Evolutionary conservation across 2,329 filamentous ascomycete species (phyloP), one percentile per base, ranked within the genome.

Genomic region (Botrytis cinerea): DNA sequence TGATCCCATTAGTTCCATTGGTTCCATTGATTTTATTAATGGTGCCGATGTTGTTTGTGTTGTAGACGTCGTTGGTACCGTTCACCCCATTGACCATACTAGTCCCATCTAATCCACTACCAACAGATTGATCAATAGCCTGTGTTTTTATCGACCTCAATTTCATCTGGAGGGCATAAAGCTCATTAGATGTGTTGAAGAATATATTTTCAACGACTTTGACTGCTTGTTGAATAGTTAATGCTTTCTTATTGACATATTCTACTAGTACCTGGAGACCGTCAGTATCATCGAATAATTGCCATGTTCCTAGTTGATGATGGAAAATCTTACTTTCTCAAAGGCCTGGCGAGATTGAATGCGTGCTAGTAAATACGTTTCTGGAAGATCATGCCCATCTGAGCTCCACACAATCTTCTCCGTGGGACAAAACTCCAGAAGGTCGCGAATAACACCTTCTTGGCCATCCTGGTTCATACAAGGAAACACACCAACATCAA

Each of bases 401-500:
- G 92, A 94, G 75, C 92, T 94, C 89, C 92, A 95, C 0, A 95
- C 82, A 0, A 96, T 85, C 82, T 95, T 95, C 70, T 88, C 90
- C 72, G 88, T 89, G 0, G 93, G 93, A 35, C 90, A 91, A 6
- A 95, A 81, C 80, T 97, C 93, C 14, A 97, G 82, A 1, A 92
- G 89, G 79, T 96, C 88, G 62, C 90, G 88, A 20, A 97, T 76
- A 1, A 94, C 87, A 0, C 85, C 84, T 77, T 92, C 90, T 80
- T 97, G 93, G 0, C 93, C 94, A 74, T 93, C 89, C 67, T 91
- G 87, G 75, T 91, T 95, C 54, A 96, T 82, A 82, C 90, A 91
- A 0, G 93, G 93, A 74, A 96, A 97, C 0, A 96, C 91, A 79
- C 94, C 93, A 71, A 97, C 89, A 79, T 97, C 94, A 20, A 93